Conservation (phyloP, 2,329 filamentous ascomycete genomes). For the Botrytis aclada region DNA sequence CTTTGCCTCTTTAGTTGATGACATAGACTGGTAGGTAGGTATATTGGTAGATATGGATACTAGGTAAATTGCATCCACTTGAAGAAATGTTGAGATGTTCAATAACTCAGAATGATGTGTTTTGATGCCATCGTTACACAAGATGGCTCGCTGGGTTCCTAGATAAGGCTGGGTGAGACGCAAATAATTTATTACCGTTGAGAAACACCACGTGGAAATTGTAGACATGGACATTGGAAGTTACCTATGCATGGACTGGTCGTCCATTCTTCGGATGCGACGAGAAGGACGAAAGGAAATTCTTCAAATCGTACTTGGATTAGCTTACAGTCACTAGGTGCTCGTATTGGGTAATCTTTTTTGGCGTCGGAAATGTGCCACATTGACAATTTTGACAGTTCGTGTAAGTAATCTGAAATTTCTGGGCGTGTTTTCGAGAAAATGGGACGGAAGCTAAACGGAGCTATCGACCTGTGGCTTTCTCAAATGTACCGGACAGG, state of each 20-base stretch:
- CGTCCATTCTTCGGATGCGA: background rate
- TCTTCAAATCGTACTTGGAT: background rate
- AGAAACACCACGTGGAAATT: conserved; percentile 12
- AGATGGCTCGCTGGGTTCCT: background rate
- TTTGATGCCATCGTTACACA: background rate
- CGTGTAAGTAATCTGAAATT: background rate
- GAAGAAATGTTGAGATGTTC: conserved; percentile 9
- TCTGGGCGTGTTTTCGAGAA: background rate
- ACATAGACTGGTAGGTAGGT: background rate
- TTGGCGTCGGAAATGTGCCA: background rate
- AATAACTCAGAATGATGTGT: background rate
- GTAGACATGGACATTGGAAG: background rate
- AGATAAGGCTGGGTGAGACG: conserved; percentile 1
- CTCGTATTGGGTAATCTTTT: background rate
- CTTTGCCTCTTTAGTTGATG: background rate
- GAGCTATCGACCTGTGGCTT: conserved; percentile 1
- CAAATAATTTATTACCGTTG: background rate
- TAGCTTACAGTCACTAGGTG: background rate
- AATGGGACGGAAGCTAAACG: conserved; percentile 3
- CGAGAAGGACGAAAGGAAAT: background rate
- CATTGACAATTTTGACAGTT: background rate
- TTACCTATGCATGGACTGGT: background rate
- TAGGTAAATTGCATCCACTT: too few species aligned
- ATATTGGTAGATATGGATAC: background rate
- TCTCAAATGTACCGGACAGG: background rate